phyloP scores from a whole-genome alignment of 768 basidiomycete species.

The Filobasidium floriforme region DNA sequence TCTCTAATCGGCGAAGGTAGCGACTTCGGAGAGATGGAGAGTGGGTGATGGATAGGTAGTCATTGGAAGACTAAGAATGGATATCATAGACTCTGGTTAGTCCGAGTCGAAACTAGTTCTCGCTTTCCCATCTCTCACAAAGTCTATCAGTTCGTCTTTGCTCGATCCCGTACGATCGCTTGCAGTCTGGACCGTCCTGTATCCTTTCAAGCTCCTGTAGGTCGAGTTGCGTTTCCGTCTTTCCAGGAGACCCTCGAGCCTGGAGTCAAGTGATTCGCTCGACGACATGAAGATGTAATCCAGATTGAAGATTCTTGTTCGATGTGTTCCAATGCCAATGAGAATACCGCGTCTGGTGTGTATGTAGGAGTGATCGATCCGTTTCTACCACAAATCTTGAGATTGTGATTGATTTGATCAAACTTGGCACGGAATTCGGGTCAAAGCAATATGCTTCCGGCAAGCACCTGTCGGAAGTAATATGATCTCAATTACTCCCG shows the following conservation, averaged over 20 bases:
- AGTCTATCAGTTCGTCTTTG: conserved; percentile 31
- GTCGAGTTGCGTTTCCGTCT: conserved; percentile 32
- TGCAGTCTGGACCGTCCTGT: conserved; percentile 14
- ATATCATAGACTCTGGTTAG: neutral
- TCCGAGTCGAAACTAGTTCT: neutral
- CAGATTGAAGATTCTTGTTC: too few relatives aligned
- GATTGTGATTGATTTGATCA: too few relatives aligned
- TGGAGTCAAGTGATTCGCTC: conserved; percentile 23
- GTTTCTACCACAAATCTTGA: too few relatives aligned
- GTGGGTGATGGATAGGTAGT: conserved; percentile 75
- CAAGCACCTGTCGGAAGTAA: too few relatives aligned
- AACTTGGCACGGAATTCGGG: too few relatives aligned
- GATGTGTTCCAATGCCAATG: too few relatives aligned
- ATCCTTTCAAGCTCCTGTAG: conserved; percentile 32
- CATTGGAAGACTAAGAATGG: conserved; percentile 61
- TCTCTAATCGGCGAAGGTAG: conserved; percentile 55
- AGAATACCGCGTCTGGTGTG: too few relatives aligned
- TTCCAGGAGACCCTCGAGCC: conserved; percentile 29
- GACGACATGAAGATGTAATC: neutral
- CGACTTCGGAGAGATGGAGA: conserved; percentile 54
- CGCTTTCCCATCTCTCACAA: conserved; percentile 28
- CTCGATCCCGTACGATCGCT: neutral
- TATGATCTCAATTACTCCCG: too few relatives aligned
- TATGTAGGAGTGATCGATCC: too few relatives aligned
- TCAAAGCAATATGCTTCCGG: too few relatives aligned